Evolutionary conservation across 257 asterid genomes (phyloP), one percentile per base, ranked within the genome.

Genomic region (Cynanchum wilfordii): DNA sequence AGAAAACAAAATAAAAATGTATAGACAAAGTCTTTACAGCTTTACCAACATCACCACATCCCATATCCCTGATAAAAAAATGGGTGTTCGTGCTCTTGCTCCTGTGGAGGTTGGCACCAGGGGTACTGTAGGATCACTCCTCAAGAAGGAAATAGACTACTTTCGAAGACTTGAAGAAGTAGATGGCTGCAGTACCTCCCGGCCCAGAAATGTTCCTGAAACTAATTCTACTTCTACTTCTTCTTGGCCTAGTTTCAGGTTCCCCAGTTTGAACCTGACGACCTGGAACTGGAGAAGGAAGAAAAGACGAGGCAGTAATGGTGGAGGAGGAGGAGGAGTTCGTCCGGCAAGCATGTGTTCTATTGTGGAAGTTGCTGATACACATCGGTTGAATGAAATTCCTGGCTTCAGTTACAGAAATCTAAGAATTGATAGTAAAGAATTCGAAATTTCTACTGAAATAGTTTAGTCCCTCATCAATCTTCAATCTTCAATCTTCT

Each of bases 71-170:
- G 78, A 71, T 49, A 72, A 73, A 74, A 85, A 89, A 95, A 79
- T 42, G 47, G 11, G 47, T 40, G 45, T 74, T 33, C 38, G 38
- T 33, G 29, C 80, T 24, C 42, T 57, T 54, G 75, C 78, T 47
- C 84, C 84, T 2, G 72, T 83, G 27, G 84, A 89, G 73, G 85
- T 92, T 20, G 98, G 97, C 24, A 82, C 97, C 3, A 85, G 95
- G 20, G 98, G 98, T 49, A 89, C 97, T 10, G 80, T 92, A 57
- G 98, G 95, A 79, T 90, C 97, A 42, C 98, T 92, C 27, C 87
- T 80, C 20, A 80, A 86, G 87, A 85, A 83, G 85, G 98, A 92
- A 86, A 92, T 90, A 12, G 98, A 90, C 72, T 87, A 82, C 81
- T 92, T 92, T 77, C 82, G 78, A 59, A 85, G 81, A 73, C 51